A percentile compares a stretch with the other conserved stretches of the same genome.
phyloP scores from a whole-genome alignment of 2,329 filamentous ascomycete species.

The Paracorniculantispora psalliotae region DNA sequence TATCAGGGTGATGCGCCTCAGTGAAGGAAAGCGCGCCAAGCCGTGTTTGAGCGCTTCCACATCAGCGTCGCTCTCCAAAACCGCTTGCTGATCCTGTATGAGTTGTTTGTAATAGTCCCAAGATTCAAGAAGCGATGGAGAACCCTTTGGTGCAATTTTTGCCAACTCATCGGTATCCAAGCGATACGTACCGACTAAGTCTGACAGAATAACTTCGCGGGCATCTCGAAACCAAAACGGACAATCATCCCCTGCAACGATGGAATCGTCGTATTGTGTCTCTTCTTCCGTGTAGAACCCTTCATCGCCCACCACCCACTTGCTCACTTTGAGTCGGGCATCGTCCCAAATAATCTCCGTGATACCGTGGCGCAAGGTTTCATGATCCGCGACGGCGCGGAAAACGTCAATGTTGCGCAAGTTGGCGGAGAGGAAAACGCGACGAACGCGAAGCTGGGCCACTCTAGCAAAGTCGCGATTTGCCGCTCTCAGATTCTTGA shows the following conservation, averaged over 20 bases:
- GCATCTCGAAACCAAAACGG: too few species aligned
- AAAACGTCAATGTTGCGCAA: conserved; percentile 32
- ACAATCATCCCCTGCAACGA: too few species aligned
- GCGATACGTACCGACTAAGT: too few species aligned
- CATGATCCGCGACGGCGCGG: conserved; percentile 30
- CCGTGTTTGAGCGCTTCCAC: conserved; percentile 28
- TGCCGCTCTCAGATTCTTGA: too few species aligned
- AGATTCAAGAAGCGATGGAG: neutral
- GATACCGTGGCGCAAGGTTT: conserved; percentile 25
- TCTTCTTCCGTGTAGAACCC: too few species aligned
- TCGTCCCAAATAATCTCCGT: conserved; percentile 38
- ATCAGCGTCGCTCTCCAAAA: conserved; percentile 25
- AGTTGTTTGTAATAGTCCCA: conserved; percentile 19
- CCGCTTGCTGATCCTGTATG: conserved; percentile 26
- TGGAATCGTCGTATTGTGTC: too few species aligned
- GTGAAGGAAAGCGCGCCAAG: conserved; percentile 28
- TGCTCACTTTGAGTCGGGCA: conserved; percentile 7
- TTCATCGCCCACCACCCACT: neutral
- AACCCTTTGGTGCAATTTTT: too few species aligned
- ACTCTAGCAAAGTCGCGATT: too few species aligned
- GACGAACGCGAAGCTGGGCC: neutral
- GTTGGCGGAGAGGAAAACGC: conserved; percentile 37
- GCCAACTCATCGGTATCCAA: too few species aligned
- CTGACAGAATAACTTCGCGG: too few species aligned
- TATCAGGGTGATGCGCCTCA: conserved; percentile 34